phyloP scores from a whole-genome alignment of 2,329 filamentous ascomycete genomes.

The Ceratocystis colombiana region DNA sequence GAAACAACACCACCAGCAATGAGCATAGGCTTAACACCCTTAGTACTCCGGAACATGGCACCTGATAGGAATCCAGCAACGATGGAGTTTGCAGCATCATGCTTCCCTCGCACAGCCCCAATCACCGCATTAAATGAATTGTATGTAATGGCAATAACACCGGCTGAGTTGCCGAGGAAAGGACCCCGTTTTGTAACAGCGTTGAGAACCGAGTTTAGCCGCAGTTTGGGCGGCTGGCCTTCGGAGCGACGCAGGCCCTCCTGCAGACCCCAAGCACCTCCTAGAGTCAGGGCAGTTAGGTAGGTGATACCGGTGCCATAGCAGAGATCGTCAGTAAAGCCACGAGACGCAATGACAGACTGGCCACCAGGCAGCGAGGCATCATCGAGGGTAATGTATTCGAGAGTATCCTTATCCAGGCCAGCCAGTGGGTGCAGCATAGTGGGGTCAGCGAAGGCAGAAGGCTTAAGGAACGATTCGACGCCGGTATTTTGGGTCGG shows the following conservation, averaged over 20 bases:
- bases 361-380: constrained; percentile 72
- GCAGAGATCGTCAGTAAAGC: constrained; percentile 96
- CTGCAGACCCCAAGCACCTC: constrained; percentile 83
- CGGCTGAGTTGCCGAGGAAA: constrained; percentile 91
- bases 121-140: constrained; percentile 84
- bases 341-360: constrained; percentile 83
- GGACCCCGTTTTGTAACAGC: constrained; percentile 85
- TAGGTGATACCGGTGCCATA: constrained; percentile 96
- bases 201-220: constrained; percentile 89
- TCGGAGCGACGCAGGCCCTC: constrained; percentile 78
- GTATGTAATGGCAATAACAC: constrained; percentile 91
- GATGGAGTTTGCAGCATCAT: constrained; percentile 84
- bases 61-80: constrained; percentile 77
- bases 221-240: constrained; percentile 72
- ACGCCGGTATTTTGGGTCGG: constrained; percentile 67
- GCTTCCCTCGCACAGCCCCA: constrained; percentile 68
- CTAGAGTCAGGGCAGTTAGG: constrained; percentile 70
- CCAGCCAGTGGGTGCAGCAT: constrained; percentile 88
- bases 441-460: constrained; percentile 72
- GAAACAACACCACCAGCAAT: constrained; percentile 88
- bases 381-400: constrained; percentile 92
- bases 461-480: constrained; percentile 70
- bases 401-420: constrained; percentile 81
- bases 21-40: constrained; percentile 81
- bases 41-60: constrained; percentile 93